These are phyloP conservation scores for Murraya paniculata DNA, from an alignment of 345 rosid genomes.

Conservation along the genomic window DNA sequence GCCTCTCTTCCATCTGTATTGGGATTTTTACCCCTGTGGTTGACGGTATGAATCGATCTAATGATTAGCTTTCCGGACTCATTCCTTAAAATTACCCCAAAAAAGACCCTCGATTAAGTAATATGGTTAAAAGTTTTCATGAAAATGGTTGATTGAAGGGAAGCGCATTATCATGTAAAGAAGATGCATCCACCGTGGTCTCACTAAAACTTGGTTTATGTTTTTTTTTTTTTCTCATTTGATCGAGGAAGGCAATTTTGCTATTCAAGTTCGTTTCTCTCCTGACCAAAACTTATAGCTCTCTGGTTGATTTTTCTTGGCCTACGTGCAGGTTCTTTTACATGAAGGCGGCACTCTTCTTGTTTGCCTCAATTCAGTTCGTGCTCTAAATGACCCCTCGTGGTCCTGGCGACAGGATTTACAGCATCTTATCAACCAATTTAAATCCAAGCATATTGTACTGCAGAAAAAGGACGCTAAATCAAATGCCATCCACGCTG, in stretches of 20 bases:
- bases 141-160: not conserved
- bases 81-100: not conserved
- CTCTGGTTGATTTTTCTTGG: not conserved
- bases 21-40: slow-evolving; percentile 90
- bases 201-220: too few relatives aligned
- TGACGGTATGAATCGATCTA: slow-evolving; percentile 56
- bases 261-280: not conserved
- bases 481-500: slow-evolving; percentile 31
- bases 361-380: slow-evolving; percentile 83
- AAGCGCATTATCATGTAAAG: not conserved
- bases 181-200: too few relatives aligned
- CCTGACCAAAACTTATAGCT: not conserved
- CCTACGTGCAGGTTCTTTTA: slow-evolving; percentile 65
- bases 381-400: slow-evolving; percentile 73
- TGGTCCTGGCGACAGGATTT: slow-evolving; percentile 85
- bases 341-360: slow-evolving; percentile 95
- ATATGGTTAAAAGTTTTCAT: not conserved
- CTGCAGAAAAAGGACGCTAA: slow-evolving; percentile 15
- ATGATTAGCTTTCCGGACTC: not conserved
- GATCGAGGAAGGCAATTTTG: not conserved
- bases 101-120: not conserved
- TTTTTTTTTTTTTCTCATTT: too few relatives aligned
- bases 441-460: slow-evolving; percentile 32
- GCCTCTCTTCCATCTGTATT: slow-evolving; percentile 86
- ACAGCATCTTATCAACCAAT: slow-evolving; percentile 26